Base-by-base conservation (phyloP, 345 rosid species). In the Luvunga scandens region DNA sequence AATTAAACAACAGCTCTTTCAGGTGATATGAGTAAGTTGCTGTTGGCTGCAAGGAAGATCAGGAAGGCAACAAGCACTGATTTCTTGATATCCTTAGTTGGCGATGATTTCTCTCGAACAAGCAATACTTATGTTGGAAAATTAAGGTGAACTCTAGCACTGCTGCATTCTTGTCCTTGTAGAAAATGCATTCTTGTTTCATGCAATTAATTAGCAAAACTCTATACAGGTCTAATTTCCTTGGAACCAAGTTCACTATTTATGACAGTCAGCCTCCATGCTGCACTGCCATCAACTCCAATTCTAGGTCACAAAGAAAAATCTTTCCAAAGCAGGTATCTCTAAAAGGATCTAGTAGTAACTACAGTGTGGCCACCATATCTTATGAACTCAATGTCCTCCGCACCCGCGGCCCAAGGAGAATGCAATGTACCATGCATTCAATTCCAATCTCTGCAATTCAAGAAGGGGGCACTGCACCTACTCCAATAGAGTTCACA, bases 401-500 rank as follows among this genome's bases (percentile, higher is more conserved):
- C 19, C 92, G 94, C 55, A 91, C 97, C 33, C 82, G 97, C 83
- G 98, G 98, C 70, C 98, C 98, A 28, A 90, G 98, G 85, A 91
- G 94, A 83, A 93, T 95, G 98, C 90, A 83, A 53, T 92, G 98
- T 84, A 79, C 86, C 27, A 84, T 95, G 86, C 85, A 83, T 42
- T 86, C 92, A 16, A 86, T 92, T 70, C 95, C 98, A 8, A 24
- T 83, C 56, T 84, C 95, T 12, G 82, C 97, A 0, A 83, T 93
- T 82, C 90, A 90, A 80, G 94, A 87, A 88, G 94, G 93, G 0
- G 91, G 92, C 7, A 78, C 76, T 60, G 84, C 89, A 16, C 90
- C 88, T n/a, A 86, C 88, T 19, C 93, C 92, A 4, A 74, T 76
- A 25, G 92, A 88, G 62, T 88, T 88, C 67, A 53, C 72, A 69